Base-by-base conservation (phyloP, 2,329 filamentous ascomycete species). In the Bipolaris cookei region DNA sequence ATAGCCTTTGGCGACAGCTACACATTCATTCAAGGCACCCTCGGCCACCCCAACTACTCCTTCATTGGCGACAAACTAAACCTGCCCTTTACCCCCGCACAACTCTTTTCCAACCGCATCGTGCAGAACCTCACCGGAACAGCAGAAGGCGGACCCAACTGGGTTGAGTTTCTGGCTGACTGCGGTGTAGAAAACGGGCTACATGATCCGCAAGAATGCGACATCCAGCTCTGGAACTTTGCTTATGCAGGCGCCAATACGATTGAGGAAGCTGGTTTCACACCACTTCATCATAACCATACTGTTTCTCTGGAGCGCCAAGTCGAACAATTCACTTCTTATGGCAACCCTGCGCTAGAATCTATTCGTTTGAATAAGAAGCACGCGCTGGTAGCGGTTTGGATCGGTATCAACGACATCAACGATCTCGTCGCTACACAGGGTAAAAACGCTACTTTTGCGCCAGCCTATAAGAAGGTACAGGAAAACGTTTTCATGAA, bases 341-440 rank as follows among this genome's bases (percentile, higher is more conserved):
- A 83, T 58, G 83, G 72, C 7, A 71, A 81, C 46, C 76, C 76
- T 0, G 77, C 77, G 10, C 73, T 82, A 3, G 56, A 65, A 21
- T 62, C 54, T 7, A 62, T 69, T 3, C 30, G 35, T 1, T 46
- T 78, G 16, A 64, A 79, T 8, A 70, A 77, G 14, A 61, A 71
- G 3, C 69, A 77, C 16, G 76, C 80, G 1, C 72, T 86, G 1
- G 77, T 84, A 0, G 79, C 80, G 2, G 67, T 84, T 35, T 86
- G 81, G 80, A 86, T 86, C 43, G 84, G 82, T 6, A 76, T 86
- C 56, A 86, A 86, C 65, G 84, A 86, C 54, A 83, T 86, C 58
- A 78, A 76, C 59, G 83, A 86, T 64, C 79, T 79, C 6, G 75
- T 71, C 13, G 77, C 79, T 38, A 54, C 63, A n/a, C 38, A 58